Evolutionary conservation across 2,329 filamentous ascomycete genomes (phyloP), one percentile per base, ranked within the genome.

Genomic region (Colletotrichum cuscutae): DNA sequence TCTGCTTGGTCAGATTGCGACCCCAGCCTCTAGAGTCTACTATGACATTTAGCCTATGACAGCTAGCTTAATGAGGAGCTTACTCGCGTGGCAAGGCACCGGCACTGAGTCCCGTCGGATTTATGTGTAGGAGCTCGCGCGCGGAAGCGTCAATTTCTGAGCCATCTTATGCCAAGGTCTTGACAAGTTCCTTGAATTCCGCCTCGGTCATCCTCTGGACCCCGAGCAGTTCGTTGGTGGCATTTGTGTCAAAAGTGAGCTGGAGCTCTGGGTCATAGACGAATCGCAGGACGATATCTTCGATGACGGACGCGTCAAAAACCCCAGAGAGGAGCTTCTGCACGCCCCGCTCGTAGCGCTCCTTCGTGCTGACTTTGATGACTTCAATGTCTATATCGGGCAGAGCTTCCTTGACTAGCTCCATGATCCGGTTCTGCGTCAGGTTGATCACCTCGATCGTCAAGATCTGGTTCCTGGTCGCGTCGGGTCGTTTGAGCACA

Each of bases 401-500:
- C 57, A 68, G 37, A 42, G 37, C 37, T 42, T 42, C 37, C 37
- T 42, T 42, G 37, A 42, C 74, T 6, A 75, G 62, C 46, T 75
- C 80, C 2, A 90, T 76, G 2, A 91, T 78, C 62, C 89, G 81
- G 3, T 85, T 86, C 78, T 90, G 87, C 1, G 85, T 86, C 0
- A 85, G 83, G 26, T 82, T 82, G 68, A 88, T 85, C 6, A 84
- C 87, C 15, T 86, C 85, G 19, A 91, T 77, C 71, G 85, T 88
- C 52, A 92, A 80, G 74, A 86, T 84, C 63, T 86, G 81, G 77
- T 91, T 91, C 73, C 81, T 84, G 0, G 88, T 90, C 59, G 83
- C 80, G 1, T 84, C 81, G 0, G 85, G 82, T 19, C 79, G 83
- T 76, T 49, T 82, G 4, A 91, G 81, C 1, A 87, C 80, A 8